phyloP scores from a whole-genome alignment of 2,329 filamentous ascomycete species.

The Lasiodiplodia gonubiensis region DNA sequence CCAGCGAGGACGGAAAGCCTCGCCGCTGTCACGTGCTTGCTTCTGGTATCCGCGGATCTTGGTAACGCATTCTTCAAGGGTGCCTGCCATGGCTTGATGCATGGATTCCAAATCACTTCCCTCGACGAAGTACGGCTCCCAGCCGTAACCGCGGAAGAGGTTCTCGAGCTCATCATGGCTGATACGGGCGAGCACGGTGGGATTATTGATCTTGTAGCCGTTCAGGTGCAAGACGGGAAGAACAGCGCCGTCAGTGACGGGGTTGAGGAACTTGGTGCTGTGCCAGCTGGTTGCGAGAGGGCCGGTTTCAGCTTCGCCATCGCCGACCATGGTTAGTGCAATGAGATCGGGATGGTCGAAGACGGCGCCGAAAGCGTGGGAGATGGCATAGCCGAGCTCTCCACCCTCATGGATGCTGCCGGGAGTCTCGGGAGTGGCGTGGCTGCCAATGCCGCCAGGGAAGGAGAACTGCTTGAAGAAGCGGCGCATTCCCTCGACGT shows the following conservation, averaged over 20 bases:
- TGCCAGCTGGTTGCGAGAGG: constrained; percentile 82
- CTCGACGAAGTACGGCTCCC: constrained; percentile 81
- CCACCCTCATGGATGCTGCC: constrained; percentile 80
- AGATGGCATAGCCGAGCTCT: constrained; percentile 81
- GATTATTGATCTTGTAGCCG: constrained; percentile 86
- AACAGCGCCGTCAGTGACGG: constrained; percentile 77
- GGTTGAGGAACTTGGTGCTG: constrained; percentile 81
- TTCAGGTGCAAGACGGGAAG: constrained; percentile 80
- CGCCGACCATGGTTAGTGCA: constrained; percentile 77
- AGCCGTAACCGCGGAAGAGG: constrained; percentile 76
- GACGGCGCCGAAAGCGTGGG: constrained; percentile 77
- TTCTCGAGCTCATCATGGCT: constrained; percentile 73
- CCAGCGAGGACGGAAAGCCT: constrained; percentile 74
- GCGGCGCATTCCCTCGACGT: constrained; percentile 70
- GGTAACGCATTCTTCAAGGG: constrained; percentile 72
- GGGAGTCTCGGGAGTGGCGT: constrained; percentile 79
- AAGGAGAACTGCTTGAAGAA: constrained; percentile 88
- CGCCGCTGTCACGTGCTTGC: constrained; percentile 71
- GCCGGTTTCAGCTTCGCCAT: constrained; percentile 82
- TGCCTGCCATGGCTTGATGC: constrained; percentile 83
- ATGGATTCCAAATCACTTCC: constrained; percentile 74
- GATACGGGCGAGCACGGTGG: constrained; percentile 70
- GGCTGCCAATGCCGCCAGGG: constrained; percentile 77
- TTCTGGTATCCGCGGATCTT: constrained; percentile 74
- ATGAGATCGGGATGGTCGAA: constrained; percentile 78